phyloP scores from a whole-genome alignment of 139 green algal species.

The Ulvella scutata region DNA sequence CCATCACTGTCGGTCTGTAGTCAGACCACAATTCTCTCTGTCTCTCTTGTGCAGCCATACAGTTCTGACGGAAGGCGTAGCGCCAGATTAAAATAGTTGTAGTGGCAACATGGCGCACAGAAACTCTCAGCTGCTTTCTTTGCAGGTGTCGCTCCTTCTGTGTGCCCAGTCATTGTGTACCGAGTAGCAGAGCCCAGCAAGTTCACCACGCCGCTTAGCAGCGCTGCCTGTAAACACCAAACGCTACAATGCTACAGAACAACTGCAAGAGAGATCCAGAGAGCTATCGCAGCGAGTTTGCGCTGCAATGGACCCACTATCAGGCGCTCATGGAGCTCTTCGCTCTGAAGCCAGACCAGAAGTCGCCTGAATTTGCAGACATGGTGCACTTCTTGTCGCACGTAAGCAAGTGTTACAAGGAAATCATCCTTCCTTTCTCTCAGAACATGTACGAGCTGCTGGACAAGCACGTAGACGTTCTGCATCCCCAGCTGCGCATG shows the following conservation, averaged over 20 bases:
- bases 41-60: too few species aligned
- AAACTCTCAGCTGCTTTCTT: background rate
- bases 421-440: slow-evolving; percentile 42
- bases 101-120: slow-evolving; percentile 4
- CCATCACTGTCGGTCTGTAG: too few species aligned
- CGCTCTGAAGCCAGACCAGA: slow-evolving; percentile 60
- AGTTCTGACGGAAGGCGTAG: too few species aligned
- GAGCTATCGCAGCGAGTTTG: slow-evolving; percentile 86
- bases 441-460: slow-evolving; percentile 66
- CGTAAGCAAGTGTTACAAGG: slow-evolving; percentile 54
- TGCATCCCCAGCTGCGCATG: slow-evolving; percentile 54
- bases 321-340: slow-evolving; percentile 69
- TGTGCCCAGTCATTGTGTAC: background rate
- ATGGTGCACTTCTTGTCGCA: slow-evolving; percentile 84
- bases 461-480: slow-evolving; percentile 48
- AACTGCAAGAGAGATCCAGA: slow-evolving; percentile 81
- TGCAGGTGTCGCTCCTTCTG: background rate
- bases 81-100: too few species aligned
- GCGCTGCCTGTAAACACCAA: background rate
- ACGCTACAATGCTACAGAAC: slow-evolving; percentile 28
- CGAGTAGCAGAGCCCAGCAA: background rate
- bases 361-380: slow-evolving; percentile 64
- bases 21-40: too few species aligned
- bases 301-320: slow-evolving; percentile 68
- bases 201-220: background rate